Base-by-base conservation (phyloP, 2,329 filamentous ascomycete species). In the Lecanicillium sp. region DNA sequence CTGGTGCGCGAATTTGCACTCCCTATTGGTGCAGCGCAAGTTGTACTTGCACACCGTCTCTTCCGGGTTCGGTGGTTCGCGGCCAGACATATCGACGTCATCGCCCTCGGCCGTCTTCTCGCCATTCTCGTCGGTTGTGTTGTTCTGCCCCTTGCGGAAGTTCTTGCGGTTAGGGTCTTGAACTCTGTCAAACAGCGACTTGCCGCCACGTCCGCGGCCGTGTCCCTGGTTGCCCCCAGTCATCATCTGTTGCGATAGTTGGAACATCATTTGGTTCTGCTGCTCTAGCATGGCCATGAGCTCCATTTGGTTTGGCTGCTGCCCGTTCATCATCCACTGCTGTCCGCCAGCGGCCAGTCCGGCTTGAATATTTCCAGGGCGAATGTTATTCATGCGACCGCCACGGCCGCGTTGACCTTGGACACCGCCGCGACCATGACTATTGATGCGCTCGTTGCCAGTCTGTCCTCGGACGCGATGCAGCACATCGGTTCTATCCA, bases 1-100 rank as follows among this genome's bases (percentile, higher is more conserved):
- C 64, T 95, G 90, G 55, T 98, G 92, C 14, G 87, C 92, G 58
- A 87, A 98, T 48, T 82, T 83, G 65, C 92, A 98, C 45, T 94
- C 85, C 49, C 78, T 79, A 62, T 94, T 94, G 29, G 83, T 85
- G 67, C 92, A 98, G 46, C 76, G 71, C 38, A 92, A 68, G 64
- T 96, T 95, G 69, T 80, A 98, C 53, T 84, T 86, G 75, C 92
- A 98, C 45, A 90, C 68, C 12, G 71, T 83, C 35, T 85, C 76
- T 5, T 79, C 72, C n/a, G 68, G 65, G 52, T 70, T 77, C 28
- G 55, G 72, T 50, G 59, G 67, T 64, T 68, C 78, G 55, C 62
- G 74, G 62, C 63, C 68, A 48, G 58, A 57, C 69, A 78, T 78
- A 33, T 87, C 82, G 17, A 80, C 68, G 44, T 88, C 83, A 58